These are phyloP conservation scores for Yueomyces sinensis DNA, from an alignment of 805 yeast species.

Conservation along the genomic window DNA sequence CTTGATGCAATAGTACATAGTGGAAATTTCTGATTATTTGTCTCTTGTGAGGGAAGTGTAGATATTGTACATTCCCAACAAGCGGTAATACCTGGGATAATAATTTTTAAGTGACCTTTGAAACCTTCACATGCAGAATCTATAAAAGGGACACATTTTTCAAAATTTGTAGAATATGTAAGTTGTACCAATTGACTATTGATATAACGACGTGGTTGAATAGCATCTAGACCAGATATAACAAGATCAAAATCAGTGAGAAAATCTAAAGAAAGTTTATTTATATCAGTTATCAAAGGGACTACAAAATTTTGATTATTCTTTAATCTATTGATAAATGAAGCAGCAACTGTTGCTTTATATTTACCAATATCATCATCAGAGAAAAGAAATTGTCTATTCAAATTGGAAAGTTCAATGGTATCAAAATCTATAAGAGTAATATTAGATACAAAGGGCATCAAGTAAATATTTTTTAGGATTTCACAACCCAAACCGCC, in stretches of 20 bases:
- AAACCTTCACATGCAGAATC: conserved; percentile 97
- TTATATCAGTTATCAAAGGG: conserved; percentile 39
- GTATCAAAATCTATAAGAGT: conserved; percentile 88
- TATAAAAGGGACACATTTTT: conserved; percentile 48
- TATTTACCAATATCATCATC: conserved; percentile 72
- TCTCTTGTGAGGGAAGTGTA: conserved; percentile 40
- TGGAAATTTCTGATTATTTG: conserved; percentile 49
- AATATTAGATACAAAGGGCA: conserved; percentile 37
- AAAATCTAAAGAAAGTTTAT: conserved; percentile 46
- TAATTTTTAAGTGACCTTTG: conserved; percentile 79
- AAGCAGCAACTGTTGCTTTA: conserved; percentile 68
- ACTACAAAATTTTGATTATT: conserved; percentile 14
- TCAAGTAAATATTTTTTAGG: conserved; percentile 60
- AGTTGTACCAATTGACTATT: conserved; percentile 54
- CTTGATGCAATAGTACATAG: conserved; percentile 90
- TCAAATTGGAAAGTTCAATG: conserved; percentile 78
- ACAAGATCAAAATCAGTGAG: conserved; percentile 59
- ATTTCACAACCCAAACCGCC: conserved; percentile 94
- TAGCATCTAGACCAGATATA: conserved; percentile 78
- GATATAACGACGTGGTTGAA: conserved; percentile 86
- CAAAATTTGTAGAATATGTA: conserved; percentile 39
- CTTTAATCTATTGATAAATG: conserved; percentile 30
- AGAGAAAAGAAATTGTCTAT: conserved; percentile 80
- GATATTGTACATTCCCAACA: conserved; percentile 89
- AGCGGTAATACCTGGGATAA: conserved; percentile 71